Evolutionary conservation across 371 early-diverging fungal species (phyloP).

Genomic region (Mucor ambiguus): DNA sequence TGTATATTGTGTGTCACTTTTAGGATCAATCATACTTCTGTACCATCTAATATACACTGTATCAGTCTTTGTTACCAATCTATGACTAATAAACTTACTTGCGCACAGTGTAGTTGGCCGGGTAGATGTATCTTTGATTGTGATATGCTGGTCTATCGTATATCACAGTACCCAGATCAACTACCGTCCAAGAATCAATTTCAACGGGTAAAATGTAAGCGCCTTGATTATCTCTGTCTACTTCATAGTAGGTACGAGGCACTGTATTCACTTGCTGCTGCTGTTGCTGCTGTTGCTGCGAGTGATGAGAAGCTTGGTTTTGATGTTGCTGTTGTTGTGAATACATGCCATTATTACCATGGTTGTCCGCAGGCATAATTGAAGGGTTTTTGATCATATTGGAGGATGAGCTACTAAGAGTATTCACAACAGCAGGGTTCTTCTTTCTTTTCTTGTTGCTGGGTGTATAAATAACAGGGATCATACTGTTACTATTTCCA

Average conservation of each 20-base stretch:
- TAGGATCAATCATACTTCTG: constrained; percentile 79
- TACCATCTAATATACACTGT: constrained; percentile 51
- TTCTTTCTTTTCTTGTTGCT: constrained; percentile 33
- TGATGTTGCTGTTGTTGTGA: constrained; percentile 9
- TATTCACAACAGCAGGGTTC: constrained; percentile 1
- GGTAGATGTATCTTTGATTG: constrained; percentile 91
- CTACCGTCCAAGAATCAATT: constrained; percentile 81
- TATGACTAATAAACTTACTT: constrained; percentile 38
- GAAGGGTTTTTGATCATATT: not conserved
- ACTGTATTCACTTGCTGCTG: constrained; percentile 35
- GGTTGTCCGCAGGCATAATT: constrained; percentile 2
- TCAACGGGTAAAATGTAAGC: constrained; percentile 78
- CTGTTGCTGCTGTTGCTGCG: constrained; percentile 1
- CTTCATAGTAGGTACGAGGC: constrained; percentile 50
- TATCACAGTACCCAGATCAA: constrained; percentile 75
- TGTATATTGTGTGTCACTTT: constrained; percentile 71
- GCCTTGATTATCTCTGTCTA: constrained; percentile 72
- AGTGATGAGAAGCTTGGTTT: not conserved
- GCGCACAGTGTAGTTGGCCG: constrained; percentile 80
- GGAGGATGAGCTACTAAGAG: not conserved
- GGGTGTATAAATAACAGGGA: constrained; percentile 35
- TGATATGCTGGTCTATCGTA: constrained; percentile 85
- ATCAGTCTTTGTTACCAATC: not conserved
- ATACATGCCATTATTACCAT: not conserved
- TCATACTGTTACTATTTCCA: constrained; percentile 6